Evolutionary conservation across 768 basidiomycete genomes (phyloP).

Genomic region (Lactifluus subvellereus): DNA sequence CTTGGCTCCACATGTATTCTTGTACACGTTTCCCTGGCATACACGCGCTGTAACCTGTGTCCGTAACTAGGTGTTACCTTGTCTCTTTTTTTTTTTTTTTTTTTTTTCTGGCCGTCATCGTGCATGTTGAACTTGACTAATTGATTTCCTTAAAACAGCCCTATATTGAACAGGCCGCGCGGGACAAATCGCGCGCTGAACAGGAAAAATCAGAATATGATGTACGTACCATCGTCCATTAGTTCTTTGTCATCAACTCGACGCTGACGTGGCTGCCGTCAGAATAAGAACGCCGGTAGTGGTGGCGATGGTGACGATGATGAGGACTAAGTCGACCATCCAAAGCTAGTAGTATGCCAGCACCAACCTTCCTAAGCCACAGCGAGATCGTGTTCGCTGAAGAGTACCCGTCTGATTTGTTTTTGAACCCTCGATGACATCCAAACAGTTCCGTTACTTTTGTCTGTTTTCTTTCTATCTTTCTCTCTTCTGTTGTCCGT

Average conservation of each 20-base stretch:
- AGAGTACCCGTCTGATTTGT: constrained; percentile 13
- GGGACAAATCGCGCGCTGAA: constrained; percentile 84
- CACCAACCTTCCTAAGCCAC: background rate
- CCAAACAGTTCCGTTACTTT: constrained; percentile 13
- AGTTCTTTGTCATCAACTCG: background rate
- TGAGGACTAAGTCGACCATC: constrained; percentile 34
- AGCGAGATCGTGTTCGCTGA: constrained; percentile 1
- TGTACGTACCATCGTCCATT: constrained; percentile 30
- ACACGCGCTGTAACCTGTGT: constrained; percentile 3
- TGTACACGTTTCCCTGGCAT: constrained; percentile 1
- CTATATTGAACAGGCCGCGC: constrained; percentile 79
- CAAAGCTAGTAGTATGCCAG: constrained; percentile 6
- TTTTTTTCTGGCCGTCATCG: background rate
- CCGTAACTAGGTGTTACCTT: too few relatives aligned
- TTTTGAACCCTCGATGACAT: constrained; percentile 15
- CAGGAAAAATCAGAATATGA: constrained; percentile 57
- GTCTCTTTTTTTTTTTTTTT: too few relatives aligned
- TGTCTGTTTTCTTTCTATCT: background rate
- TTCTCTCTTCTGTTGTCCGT: constrained; percentile 11
- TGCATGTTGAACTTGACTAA: constrained; percentile 5
- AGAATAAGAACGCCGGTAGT: constrained; percentile 38
- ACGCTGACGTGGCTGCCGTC: constrained; percentile 3
- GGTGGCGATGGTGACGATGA: constrained; percentile 42
- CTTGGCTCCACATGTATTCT: background rate
- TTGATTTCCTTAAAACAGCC: constrained; percentile 45